Evolutionary conservation across 192 early-diverging fungal genomes (phyloP).

Genomic region (Backusella morwellensis): DNA sequence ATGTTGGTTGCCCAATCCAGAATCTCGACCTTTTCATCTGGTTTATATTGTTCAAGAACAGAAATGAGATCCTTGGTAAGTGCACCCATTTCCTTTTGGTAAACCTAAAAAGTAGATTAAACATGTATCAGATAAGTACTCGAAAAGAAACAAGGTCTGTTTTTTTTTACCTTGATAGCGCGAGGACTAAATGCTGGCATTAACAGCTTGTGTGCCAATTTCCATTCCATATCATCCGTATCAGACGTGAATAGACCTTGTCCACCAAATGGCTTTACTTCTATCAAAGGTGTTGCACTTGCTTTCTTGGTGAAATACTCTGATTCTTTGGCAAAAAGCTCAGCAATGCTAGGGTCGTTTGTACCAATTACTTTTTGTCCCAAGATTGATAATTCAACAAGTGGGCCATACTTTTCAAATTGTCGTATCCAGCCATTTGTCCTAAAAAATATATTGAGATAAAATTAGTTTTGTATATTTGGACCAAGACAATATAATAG

Average conservation of each 20-base stretch:
- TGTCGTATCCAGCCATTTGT: conserved; percentile 11
- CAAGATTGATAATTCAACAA: conserved; percentile 30
- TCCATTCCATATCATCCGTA: conserved; percentile 51
- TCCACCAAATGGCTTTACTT: conserved; percentile 46
- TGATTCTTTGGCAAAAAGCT: conserved; percentile 41
- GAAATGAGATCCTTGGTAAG: conserved; percentile 31
- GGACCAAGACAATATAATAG: no score
- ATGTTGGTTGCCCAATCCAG: conserved; percentile 53
- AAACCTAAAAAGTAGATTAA: conserved; percentile 37
- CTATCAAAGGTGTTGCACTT: conserved; percentile 21
- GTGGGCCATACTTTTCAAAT: conserved; percentile 37
- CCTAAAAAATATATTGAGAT: background rate
- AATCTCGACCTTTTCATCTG: conserved; percentile 37
- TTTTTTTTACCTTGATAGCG: conserved; percentile 33
- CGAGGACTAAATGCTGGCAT: conserved; percentile 55
- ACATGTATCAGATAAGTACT: background rate
- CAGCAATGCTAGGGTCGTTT: conserved; percentile 42
- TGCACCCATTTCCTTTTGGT: conserved; percentile 42
- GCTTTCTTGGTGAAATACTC: conserved; percentile 54
- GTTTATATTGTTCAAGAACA: conserved; percentile 31
- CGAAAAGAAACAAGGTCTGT: conserved; percentile 34
- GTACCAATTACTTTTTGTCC: conserved; percentile 19
- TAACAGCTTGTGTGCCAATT: conserved; percentile 53
- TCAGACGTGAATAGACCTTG: conserved; percentile 51
- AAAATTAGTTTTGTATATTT: background rate